A percentile compares a stretch with the other conserved stretches of the same genome.
Evolutionary conservation across 768 basidiomycete genomes (phyloP).

Genomic region (Suillus variegatus): DNA sequence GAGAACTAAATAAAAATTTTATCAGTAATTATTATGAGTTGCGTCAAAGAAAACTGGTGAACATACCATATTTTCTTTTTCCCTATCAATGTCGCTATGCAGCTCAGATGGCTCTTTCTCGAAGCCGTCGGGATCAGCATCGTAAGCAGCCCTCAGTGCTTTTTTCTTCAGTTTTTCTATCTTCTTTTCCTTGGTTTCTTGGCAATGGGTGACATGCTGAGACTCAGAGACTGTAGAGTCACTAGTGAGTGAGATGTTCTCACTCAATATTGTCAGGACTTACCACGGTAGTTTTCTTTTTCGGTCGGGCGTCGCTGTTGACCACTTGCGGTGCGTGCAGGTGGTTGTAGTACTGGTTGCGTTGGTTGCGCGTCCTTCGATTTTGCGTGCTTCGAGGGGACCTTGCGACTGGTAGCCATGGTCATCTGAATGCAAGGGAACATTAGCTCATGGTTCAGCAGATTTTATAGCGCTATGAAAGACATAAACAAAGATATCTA

Average conservation of each 20-base stretch:
- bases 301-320: not conserved
- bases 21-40: not conserved
- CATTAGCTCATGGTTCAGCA: not conserved
- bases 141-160: not conserved
- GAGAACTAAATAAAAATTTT: not conserved
- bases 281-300: not conserved
- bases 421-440: not conserved
- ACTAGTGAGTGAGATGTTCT: not conserved
- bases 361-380: not conserved
- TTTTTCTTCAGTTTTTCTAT: not conserved
- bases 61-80: not conserved
- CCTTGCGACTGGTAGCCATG: not conserved
- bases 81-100: not conserved
- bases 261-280: not conserved
- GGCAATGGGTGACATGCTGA: not conserved
- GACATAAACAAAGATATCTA: not conserved
- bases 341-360: not conserved
- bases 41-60: not conserved
- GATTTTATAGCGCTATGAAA: not conserved
- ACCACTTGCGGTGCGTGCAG: not conserved
- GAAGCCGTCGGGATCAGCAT: not conserved
- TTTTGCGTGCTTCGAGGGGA: not conserved
- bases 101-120: not conserved
- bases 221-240: not conserved
- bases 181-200: not conserved